Conservation (phyloP, 2,329 filamentous ascomycete genomes). For the Xylariales sp. region DNA sequence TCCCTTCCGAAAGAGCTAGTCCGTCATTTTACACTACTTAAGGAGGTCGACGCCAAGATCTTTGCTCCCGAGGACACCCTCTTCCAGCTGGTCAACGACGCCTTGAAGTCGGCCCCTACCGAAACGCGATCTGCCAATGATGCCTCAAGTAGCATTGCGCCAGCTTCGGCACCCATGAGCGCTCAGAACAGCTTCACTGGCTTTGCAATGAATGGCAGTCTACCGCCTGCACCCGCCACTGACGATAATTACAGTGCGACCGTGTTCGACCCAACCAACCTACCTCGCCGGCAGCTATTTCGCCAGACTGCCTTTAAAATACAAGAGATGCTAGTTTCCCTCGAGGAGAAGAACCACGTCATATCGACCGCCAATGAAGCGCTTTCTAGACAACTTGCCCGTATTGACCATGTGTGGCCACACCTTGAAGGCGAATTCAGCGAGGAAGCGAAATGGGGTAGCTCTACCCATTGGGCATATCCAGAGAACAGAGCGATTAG, state of each 20-base stretch:
- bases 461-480: constrained; percentile 91
- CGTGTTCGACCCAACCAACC: constrained; percentile 52
- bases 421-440: constrained; percentile 86
- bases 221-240: constrained; percentile 33
- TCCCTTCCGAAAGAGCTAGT: constrained; percentile 93
- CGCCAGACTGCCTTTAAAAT: constrained; percentile 73
- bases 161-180: constrained; percentile 43
- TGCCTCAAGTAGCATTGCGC: constrained; percentile 35
- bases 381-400: constrained; percentile 75
- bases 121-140: constrained; percentile 41
- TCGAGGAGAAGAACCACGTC: constrained; percentile 98
- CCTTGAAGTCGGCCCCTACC: constrained; percentile 47
- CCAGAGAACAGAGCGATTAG: constrained; percentile 70
- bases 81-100: constrained; percentile 66
- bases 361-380: constrained; percentile 89
- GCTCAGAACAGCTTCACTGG: constrained; percentile 45
- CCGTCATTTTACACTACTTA: constrained; percentile 89
- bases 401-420: constrained; percentile 82
- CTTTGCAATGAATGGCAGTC: constrained; percentile 30
- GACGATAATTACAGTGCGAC: constrained; percentile 39
- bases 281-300: constrained; percentile 69
- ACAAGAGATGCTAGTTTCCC: constrained; percentile 77
- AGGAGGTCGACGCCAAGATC: constrained; percentile 97
- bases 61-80: constrained; percentile 82
- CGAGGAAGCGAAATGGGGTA: constrained; percentile 90